phyloP scores from a whole-genome alignment of 495 filamentous ascomycete genomes.

The Penicillium roqueforti region DNA sequence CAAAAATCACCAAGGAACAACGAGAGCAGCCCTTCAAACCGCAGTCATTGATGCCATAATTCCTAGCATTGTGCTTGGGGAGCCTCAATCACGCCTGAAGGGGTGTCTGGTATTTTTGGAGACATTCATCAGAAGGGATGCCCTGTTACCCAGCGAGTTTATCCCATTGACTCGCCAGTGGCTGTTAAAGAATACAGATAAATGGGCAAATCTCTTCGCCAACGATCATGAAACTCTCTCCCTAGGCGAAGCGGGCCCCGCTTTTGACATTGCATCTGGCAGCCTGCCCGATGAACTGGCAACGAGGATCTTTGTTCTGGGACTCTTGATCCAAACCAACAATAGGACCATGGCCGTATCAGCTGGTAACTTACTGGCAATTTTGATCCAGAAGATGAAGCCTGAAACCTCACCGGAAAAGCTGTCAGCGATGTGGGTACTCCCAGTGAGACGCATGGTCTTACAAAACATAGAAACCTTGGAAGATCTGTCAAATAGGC shows the following conservation, averaged over 20 bases:
- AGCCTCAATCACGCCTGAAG: slow-evolving; percentile 40
- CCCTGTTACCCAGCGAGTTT: slow-evolving; percentile 28
- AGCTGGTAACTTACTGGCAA: slow-evolving; percentile 60
- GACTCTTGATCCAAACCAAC: slow-evolving; percentile 36
- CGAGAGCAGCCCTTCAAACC: slow-evolving; percentile 19
- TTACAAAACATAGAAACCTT: slow-evolving; percentile 50
- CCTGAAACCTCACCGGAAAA: slow-evolving; percentile 14
- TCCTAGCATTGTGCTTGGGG: slow-evolving; percentile 38
- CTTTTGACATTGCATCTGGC: slow-evolving; percentile 10
- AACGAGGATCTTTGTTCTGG: slow-evolving; percentile 32
- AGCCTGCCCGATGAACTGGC: slow-evolving; percentile 17
- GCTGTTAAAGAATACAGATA: slow-evolving; percentile 28
- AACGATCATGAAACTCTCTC: slow-evolving; percentile 31
- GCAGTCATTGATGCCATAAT: slow-evolving; percentile 26
- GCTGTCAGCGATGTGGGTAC: slow-evolving; percentile 33
- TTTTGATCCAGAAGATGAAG: slow-evolving; percentile 48
- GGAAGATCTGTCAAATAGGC: slow-evolving; percentile 64
- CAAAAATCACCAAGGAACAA: slow-evolving; percentile 41
- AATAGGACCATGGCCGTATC: slow-evolving; percentile 57
- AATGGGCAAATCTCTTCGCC: slow-evolving; percentile 30
- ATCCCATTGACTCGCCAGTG: slow-evolving; percentile 31
- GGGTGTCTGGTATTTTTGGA: slow-evolving; percentile 41
- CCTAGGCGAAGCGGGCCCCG: slow-evolving; percentile 12
- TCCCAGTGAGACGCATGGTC: slow-evolving; percentile 34
- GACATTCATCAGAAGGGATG: slow-evolving; percentile 37